A percentile compares a stretch with the other conserved stretches of the same genome.
These are phyloP conservation scores for Mycena chlorophos DNA, from an alignment of 768 basidiomycete genomes.

Conservation along the genomic window DNA sequence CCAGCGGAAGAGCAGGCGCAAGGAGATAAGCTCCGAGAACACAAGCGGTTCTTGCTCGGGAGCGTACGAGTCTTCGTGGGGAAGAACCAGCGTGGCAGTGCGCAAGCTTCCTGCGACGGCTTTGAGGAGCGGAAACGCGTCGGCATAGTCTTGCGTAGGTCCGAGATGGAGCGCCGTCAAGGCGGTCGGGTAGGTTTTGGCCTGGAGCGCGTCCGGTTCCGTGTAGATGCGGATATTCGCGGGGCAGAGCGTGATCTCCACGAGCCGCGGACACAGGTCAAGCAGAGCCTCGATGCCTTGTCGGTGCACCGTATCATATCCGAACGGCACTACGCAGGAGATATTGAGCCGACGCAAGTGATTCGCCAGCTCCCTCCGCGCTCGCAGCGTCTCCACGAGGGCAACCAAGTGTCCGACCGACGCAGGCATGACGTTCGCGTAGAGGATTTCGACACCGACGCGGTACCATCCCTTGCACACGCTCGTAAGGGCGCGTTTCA, in stretches of 20 bases:
- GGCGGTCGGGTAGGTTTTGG: background rate
- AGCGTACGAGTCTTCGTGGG: no score
- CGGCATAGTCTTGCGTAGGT: background rate
- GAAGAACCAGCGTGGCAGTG: background rate
- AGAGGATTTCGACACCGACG: background rate
- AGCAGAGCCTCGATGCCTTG: background rate
- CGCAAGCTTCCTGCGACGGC: background rate
- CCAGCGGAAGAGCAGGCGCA: no score
- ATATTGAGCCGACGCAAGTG: background rate
- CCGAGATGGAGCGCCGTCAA: background rate
- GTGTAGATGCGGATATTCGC: background rate
- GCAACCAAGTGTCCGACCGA: background rate
- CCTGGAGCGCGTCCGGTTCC: no score
- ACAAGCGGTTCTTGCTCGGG: no score
- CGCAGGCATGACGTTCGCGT: background rate
- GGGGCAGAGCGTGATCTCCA: background rate
- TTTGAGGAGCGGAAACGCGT: background rate
- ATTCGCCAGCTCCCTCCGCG: background rate
- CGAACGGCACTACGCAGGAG: background rate
- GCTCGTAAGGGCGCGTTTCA: background rate
- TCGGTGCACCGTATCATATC: background rate
- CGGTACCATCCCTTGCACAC: background rate
- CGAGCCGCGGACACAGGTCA: background rate
- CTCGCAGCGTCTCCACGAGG: background rate
- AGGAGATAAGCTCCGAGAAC: no score